Evolutionary conservation across 2,329 filamentous ascomycete genomes (phyloP).

Genomic region (Pleoardoris graminearum): DNA sequence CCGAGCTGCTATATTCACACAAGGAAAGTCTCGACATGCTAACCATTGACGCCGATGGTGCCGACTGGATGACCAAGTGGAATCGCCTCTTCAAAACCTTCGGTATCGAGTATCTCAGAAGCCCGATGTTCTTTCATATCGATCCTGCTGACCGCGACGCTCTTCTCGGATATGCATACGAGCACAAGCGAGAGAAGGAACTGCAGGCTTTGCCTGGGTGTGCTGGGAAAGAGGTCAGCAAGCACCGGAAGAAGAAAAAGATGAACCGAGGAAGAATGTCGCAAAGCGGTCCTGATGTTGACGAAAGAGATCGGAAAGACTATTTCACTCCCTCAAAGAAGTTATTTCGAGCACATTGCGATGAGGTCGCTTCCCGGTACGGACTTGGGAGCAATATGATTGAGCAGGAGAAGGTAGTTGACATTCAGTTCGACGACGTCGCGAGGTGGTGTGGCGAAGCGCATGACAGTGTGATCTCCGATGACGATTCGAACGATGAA

Average conservation of each 20-base stretch:
- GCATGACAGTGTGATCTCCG: constrained; percentile 23
- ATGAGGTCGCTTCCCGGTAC: constrained; percentile 47
- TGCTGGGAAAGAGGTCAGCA: constrained; percentile 78
- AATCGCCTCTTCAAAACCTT: constrained; percentile 68
- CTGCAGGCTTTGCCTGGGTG: constrained; percentile 72
- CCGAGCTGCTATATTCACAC: constrained; percentile 16
- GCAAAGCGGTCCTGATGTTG: constrained; percentile 45
- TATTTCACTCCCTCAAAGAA: constrained; percentile 49
- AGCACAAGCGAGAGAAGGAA: constrained; percentile 63
- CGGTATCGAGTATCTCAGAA: constrained; percentile 72
- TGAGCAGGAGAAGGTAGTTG: constrained; percentile 61
- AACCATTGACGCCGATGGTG: constrained; percentile 68
- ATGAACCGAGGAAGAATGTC: constrained; percentile 42
- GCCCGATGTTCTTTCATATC: constrained; percentile 82
- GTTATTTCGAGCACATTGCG: constrained; percentile 50
- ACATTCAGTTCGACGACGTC: constrained; percentile 63
- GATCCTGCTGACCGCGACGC: constrained; percentile 76
- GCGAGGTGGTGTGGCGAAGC: constrained; percentile 34
- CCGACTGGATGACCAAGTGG: constrained; percentile 72
- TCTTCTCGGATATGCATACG: constrained; percentile 69
- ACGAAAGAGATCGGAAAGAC: constrained; percentile 53
- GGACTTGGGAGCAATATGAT: constrained; percentile 60
- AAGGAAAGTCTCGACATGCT: constrained; percentile 40
- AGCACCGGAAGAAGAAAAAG: constrained; percentile 73
- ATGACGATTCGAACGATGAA: constrained; percentile 31